These are phyloP conservation scores for Neoscytalidium dimidiatum DNA, from an alignment of 2,329 filamentous ascomycete species.

Conservation along the genomic window DNA sequence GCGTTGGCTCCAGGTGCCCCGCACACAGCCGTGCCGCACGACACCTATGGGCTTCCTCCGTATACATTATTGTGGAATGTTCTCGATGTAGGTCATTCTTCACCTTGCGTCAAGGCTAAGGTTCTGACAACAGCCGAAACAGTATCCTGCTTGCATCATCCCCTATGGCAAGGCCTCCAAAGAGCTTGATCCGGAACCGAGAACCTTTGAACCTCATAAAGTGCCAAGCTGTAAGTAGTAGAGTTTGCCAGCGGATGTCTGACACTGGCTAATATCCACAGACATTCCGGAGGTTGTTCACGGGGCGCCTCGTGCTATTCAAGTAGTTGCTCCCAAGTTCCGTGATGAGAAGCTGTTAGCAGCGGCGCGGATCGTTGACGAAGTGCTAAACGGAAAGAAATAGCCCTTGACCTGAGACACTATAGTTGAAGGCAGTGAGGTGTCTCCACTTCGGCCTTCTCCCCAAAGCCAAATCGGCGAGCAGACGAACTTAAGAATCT, in stretches of 20 bases:
- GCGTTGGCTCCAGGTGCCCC: slow-evolving; percentile 53
- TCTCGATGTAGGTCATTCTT: slow-evolving; percentile 37
- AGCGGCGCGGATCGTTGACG: slow-evolving; percentile 37
- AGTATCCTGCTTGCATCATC: slow-evolving; percentile 55
- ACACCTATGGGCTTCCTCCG: slow-evolving; percentile 35
- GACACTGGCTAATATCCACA: not conserved
- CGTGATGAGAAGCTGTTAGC: slow-evolving; percentile 50
- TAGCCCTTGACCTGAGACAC: not conserved
- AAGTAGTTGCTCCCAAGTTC: slow-evolving; percentile 50
- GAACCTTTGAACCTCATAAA: slow-evolving; percentile 32
- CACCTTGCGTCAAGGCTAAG: not conserved
- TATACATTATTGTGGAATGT: slow-evolving; percentile 57
- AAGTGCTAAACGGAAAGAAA: slow-evolving; percentile 15
- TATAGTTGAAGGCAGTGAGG: not conserved
- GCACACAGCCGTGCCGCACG: slow-evolving; percentile 49
- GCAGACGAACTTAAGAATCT: too few relatives aligned
- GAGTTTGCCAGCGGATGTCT: not conserved
- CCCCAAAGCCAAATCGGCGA: not conserved
- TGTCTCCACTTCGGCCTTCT: not conserved
- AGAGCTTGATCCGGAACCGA: slow-evolving; percentile 39
- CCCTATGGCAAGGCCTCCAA: slow-evolving; percentile 48
- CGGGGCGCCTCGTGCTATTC: slow-evolving; percentile 47
- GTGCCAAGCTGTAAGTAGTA: slow-evolving; percentile 37
- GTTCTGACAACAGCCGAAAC: not conserved
- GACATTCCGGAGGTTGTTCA: not conserved